Base-by-base conservation (phyloP, 2,329 filamentous ascomycete genomes). In the Arthrobotrys pseudoclavata region DNA sequence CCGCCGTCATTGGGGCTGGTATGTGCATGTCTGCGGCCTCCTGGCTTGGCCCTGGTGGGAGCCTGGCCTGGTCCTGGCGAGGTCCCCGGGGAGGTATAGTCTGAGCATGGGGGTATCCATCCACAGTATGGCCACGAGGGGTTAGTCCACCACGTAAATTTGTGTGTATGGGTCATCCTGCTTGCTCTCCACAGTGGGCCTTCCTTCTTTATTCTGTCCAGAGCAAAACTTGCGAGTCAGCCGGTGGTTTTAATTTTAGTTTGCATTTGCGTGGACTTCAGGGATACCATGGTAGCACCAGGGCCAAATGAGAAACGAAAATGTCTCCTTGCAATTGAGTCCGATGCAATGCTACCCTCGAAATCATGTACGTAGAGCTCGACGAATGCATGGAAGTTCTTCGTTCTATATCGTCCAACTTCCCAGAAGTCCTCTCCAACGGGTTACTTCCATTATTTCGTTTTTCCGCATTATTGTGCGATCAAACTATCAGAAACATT, bases 101-200 rank as follows among this genome's bases (percentile, higher is more conserved):
- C 7, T 13, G 34, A 26, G 50, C 50, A 53, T n/a, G 50, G n/a
- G n/a, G n/a, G 53, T 13, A 37, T 9, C 6, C 34, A 37, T n/a
- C n/a, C n/a, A n/a, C n/a, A n/a, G n/a, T n/a, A n/a, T n/a, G n/a
- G n/a, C n/a, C n/a, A n/a, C n/a, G n/a, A n/a, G 34, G 34, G 34
- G 34, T 10, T 9, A 40, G 12, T 40, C 55, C 70, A 57, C 69
- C 69, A 75, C 63, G 70, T 62, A 69, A 75, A 75, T 75, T 75
- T 75, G 70, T 55, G 48, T 69, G 70, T 68, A 69, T 69, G 70
- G 70, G 63, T 75, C 70, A 75, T 68, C 70, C 70, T 68, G 55
- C 63, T 57, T 52, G 53, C 53, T 55, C 70, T 48, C 70, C 63
- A 64, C 69, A 61, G 48, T 31, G 50, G 61, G 52, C 52, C 52